Evolutionary conservation across 2,329 filamentous ascomycete genomes (phyloP).

Genomic region (Hymenotorrendiella dingleyae): DNA sequence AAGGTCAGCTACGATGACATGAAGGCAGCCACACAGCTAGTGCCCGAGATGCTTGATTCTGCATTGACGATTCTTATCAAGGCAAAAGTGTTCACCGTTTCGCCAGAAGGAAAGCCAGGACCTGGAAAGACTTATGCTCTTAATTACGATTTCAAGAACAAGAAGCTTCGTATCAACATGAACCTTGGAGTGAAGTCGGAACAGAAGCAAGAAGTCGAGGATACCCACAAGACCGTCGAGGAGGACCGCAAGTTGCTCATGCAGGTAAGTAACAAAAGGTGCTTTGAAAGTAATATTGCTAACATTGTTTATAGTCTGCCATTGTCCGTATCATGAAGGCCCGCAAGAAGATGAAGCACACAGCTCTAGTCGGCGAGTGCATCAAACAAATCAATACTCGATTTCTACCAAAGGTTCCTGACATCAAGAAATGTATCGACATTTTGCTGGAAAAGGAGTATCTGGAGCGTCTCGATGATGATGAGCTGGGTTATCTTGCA

Average conservation of each 20-base stretch:
- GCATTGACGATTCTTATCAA: slow-evolving; percentile 83
- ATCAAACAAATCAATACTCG: slow-evolving; percentile 91
- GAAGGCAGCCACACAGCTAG: slow-evolving; percentile 70
- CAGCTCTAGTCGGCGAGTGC: slow-evolving; percentile 86
- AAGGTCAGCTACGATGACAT: slow-evolving; percentile 85
- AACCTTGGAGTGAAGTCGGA: slow-evolving; percentile 94
- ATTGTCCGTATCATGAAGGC: slow-evolving; percentile 99
- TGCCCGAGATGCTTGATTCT: slow-evolving; percentile 77
- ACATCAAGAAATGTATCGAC: slow-evolving; percentile 99
- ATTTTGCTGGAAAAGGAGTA: slow-evolving; percentile 99
- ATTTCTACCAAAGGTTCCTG: slow-evolving; percentile 85
- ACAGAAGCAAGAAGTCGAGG: slow-evolving; percentile 90
- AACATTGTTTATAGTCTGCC: slow-evolving; percentile 62
- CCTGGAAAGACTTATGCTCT: slow-evolving; percentile 75
- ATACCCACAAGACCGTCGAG: slow-evolving; percentile 99
- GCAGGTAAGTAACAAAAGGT: slow-evolving; percentile 61
- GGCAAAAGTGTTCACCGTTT: slow-evolving; percentile 77
- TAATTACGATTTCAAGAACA: slow-evolving; percentile 95
- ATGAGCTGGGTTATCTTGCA: slow-evolving; percentile 90
- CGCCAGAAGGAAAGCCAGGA: slow-evolving; percentile 67
- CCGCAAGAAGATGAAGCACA: slow-evolving; percentile 97
- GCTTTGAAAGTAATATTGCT: slow-evolving; percentile 16
- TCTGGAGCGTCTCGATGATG: slow-evolving; percentile 87
- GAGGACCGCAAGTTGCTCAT: slow-evolving; percentile 94
- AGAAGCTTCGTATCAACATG: slow-evolving; percentile 95